phyloP scores from a whole-genome alignment of 257 asterid species.

The Przewalskia tangutica region DNA sequence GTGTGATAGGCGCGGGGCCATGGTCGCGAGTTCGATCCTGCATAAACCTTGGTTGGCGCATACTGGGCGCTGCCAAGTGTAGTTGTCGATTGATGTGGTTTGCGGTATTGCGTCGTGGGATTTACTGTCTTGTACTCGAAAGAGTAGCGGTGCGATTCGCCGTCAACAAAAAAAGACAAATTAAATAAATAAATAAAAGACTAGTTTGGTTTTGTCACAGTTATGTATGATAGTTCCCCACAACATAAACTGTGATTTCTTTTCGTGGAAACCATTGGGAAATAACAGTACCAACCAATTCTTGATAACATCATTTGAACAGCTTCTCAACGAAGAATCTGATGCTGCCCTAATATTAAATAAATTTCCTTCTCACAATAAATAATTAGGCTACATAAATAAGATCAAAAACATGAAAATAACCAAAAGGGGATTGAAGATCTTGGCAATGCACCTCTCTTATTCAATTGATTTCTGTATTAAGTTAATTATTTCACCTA shows the following conservation, averaged over 20 bases:
- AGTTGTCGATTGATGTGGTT: too few species aligned
- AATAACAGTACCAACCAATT: neutral
- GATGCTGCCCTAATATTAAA: neutral
- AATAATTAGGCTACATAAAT: neutral
- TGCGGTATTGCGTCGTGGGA: too few species aligned
- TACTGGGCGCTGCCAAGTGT: too few species aligned
- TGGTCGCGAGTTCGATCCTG: too few species aligned
- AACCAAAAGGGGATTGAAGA: neutral
- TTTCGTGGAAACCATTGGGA: conserved; percentile 1
- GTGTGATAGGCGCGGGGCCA: too few species aligned
- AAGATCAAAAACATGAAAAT: neutral
- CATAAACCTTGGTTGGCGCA: too few species aligned
- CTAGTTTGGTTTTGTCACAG: conserved; percentile 8
- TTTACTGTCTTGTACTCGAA: too few species aligned
- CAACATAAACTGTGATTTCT: neutral
- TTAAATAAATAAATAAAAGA: neutral
- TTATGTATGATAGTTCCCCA: neutral
- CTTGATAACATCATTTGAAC: conserved; percentile 4
- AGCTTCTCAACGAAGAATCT: conserved; percentile 2
- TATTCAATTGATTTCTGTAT: neutral
- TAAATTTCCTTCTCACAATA: neutral
- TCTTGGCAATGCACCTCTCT: neutral
- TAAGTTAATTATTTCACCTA: neutral
- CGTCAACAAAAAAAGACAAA: too few species aligned
- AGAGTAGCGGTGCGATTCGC: too few species aligned